Conservation (phyloP, 805 yeast genomes). For the Ogataea thermomethanolica region DNA sequence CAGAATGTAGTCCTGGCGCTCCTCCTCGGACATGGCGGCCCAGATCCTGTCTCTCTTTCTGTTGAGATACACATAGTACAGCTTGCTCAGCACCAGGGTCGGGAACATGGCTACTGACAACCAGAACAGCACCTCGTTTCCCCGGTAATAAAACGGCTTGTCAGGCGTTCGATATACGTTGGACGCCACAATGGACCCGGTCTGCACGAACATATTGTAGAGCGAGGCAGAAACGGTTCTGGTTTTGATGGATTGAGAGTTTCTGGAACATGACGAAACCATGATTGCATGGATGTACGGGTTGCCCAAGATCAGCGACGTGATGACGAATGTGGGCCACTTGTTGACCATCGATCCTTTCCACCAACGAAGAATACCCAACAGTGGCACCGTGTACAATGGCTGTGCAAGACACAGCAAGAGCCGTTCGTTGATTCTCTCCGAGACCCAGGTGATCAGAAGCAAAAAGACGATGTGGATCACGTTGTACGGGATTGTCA, state of each 20-base stretch:
- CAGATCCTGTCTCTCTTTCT: slow-evolving; percentile 44
- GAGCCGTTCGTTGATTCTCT: slow-evolving; percentile 30
- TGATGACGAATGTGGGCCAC: slow-evolving; percentile 29
- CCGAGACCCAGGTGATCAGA: slow-evolving; percentile 36
- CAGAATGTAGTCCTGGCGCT: slow-evolving; percentile 44
- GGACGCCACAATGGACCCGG: slow-evolving; percentile 50
- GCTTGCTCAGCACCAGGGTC: slow-evolving; percentile 29
- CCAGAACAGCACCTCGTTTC: slow-evolving; percentile 44
- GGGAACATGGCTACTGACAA: slow-evolving; percentile 32
- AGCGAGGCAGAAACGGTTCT: slow-evolving; percentile 65
- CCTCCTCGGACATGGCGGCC: slow-evolving; percentile 47
- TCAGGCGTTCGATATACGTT: slow-evolving; percentile 58
- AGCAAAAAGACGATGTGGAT: slow-evolving; percentile 37
- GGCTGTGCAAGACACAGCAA: slow-evolving; percentile 24
- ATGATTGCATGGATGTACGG: slow-evolving; percentile 53
- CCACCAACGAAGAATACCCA: slow-evolving; percentile 30
- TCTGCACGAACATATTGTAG: slow-evolving; percentile 62
- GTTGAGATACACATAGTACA: slow-evolving; percentile 42
- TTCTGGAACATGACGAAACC: slow-evolving; percentile 59
- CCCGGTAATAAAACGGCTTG: slow-evolving; percentile 56
- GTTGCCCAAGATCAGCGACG: slow-evolving; percentile 35
- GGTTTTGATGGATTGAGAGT: slow-evolving; percentile 58
- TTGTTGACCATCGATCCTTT: slow-evolving; percentile 23
- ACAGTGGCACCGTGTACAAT: slow-evolving; percentile 25
- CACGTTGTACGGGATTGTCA: slow-evolving; percentile 48